phyloP scores from a whole-genome alignment of 106 monocot genomes.

The Amphibolis antarctica region DNA sequence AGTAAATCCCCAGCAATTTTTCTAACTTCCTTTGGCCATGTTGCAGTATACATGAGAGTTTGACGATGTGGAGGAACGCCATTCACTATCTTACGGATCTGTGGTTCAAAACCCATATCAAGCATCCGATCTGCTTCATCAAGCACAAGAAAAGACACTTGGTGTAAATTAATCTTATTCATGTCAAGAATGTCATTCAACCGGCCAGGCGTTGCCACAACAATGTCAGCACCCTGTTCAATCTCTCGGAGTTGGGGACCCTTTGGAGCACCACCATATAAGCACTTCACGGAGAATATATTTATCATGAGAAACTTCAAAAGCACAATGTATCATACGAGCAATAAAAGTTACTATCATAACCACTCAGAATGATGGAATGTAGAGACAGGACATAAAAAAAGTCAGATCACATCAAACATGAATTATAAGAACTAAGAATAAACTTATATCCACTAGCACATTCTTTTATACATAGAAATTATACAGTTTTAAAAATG shows the following conservation, averaged over 20 bases:
- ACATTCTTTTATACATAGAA: too few species aligned
- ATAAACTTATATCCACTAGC: too few species aligned
- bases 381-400: too few species aligned
- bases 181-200: slow-evolving; percentile 28
- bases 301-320: background rate
- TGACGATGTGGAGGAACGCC: slow-evolving; percentile 22
- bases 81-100: slow-evolving; percentile 25
- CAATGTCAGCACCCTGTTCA: slow-evolving; percentile 18
- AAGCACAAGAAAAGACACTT: slow-evolving; percentile 29
- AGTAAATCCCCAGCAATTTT: slow-evolving; percentile 28
- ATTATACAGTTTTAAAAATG: too few species aligned
- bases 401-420: too few species aligned
- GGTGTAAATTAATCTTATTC: slow-evolving; percentile 20
- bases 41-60: slow-evolving; percentile 27
- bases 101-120: slow-evolving; percentile 32
- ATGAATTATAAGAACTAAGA: too few species aligned
- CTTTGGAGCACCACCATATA: slow-evolving; percentile 28
- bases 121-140: slow-evolving; percentile 33
- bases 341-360: background rate
- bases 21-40: slow-evolving; percentile 28
- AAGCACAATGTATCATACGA: background rate
- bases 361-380: too few species aligned
- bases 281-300: slow-evolving; percentile 11
- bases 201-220: slow-evolving; percentile 26
- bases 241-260: slow-evolving; percentile 23